Percentiles rank a stretch among this genome's conserved stretches.
phyloP scores from a whole-genome alignment of 129 eudicot genomes.

The Flaveria linearis region DNA sequence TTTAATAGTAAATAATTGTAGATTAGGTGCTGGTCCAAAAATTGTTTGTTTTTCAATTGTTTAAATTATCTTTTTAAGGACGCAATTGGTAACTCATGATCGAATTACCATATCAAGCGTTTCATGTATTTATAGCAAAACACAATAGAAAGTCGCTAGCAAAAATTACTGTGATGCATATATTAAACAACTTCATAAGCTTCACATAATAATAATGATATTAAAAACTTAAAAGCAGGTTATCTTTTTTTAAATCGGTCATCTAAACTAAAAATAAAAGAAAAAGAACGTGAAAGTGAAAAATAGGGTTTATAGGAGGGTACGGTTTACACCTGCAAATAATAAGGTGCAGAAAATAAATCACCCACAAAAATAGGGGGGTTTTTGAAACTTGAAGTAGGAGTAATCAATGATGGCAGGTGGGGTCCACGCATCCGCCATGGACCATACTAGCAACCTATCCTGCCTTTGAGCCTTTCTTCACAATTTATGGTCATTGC shows the following conservation, averaged over 20 bases:
- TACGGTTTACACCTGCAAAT: slow-evolving; percentile 37
- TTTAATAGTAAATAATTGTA: too few relatives aligned
- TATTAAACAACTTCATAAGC: too few relatives aligned
- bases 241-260: neutral
- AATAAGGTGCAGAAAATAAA: slow-evolving; percentile 31
- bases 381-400: slow-evolving; percentile 37
- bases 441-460: slow-evolving; percentile 31
- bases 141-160: too few relatives aligned
- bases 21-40: too few relatives aligned
- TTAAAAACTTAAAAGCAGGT: too few relatives aligned
- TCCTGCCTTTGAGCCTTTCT: neutral
- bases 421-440: slow-evolving; percentile 20
- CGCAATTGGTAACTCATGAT: too few relatives aligned
- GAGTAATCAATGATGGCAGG: slow-evolving; percentile 39
- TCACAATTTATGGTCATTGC: neutral
- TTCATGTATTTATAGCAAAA: too few relatives aligned
- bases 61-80: too few relatives aligned
- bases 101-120: too few relatives aligned
- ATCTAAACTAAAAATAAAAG: neutral
- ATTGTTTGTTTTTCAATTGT: too few relatives aligned
- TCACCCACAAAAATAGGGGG: slow-evolving; percentile 44
- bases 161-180: too few relatives aligned
- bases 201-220: too few relatives aligned
- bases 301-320: slow-evolving; percentile 19
- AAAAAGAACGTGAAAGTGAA: neutral